Base-by-base conservation (phyloP, 371 early-diverging fungal genomes). In the Amoeboaphelidium occidentale region DNA sequence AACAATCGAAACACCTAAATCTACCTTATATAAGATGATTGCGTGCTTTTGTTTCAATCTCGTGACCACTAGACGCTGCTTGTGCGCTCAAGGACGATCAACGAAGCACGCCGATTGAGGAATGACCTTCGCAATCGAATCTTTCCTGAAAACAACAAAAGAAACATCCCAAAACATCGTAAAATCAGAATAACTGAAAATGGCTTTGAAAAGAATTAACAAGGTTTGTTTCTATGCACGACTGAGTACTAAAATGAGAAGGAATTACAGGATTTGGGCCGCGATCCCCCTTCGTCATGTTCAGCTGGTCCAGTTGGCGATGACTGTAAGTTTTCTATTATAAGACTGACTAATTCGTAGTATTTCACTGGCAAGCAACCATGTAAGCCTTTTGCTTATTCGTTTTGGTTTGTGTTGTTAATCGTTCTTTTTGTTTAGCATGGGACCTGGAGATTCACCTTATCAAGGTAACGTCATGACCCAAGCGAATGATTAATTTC, bases 271-370 rank as follows among this genome's bases (percentile, higher is more conserved):
- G 93, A 91, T 68, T 79, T 93, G 64, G 83, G 79, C 54, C 76
- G 84, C 61, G 94, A 92, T 72, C 94, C 89, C 43, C 89, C 88
- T 51, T 80, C 84, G 28, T 81, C 84, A 43, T 89, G 89, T 75
- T 80, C 79, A 56, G 91, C 89, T 25, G 91, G 91, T 12, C 91
- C 91, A 51, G 69, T 76, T 52, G 82, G 81, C 42, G 88, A 86
- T 43, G 90, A 88, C 59, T 51, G 65, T 23, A 43, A 21, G 14
- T 24, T 1, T 20, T 50, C 27, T 43, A 47, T 54, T 45, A 28
- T 49, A 23, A 22, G 1, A 3, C 48, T 27, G 12, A 13, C 14
- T 12, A 23, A 47, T 10, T 41, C 23, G 12, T 41, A 47, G 48
- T 14, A 42, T 42, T 63, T 62, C 85, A 86, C 68, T 89, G 89